These are phyloP conservation scores for Trichoderma guizhouense DNA, from an alignment of 2,329 filamentous ascomycete genomes.

Conservation along the genomic window DNA sequence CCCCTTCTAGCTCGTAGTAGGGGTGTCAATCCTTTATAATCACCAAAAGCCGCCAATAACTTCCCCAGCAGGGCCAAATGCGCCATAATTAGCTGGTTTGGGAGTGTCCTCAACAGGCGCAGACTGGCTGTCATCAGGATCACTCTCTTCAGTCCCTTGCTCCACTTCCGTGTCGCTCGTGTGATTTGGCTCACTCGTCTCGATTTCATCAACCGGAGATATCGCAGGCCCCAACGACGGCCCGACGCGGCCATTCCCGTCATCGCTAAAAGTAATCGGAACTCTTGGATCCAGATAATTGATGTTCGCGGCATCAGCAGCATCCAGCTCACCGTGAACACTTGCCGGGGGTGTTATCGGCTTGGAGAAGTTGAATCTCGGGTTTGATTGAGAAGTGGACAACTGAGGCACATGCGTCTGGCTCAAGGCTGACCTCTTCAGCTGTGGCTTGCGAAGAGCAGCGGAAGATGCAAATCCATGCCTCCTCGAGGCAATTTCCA, in stretches of 20 bases:
- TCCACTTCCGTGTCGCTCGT: slow-evolving; percentile 33
- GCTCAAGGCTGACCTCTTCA: slow-evolving; percentile 42
- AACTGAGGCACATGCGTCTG: slow-evolving; percentile 34
- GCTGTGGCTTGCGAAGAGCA: slow-evolving; percentile 37
- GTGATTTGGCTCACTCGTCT: slow-evolving; percentile 33
- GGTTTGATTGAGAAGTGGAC: slow-evolving; percentile 8
- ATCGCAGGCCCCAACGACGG: slow-evolving; percentile 19
- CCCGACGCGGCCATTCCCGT: slow-evolving; percentile 19
- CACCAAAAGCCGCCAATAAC: slow-evolving; percentile 8
- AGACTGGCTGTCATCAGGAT: slow-evolving; percentile 25
- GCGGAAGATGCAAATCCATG: slow-evolving; percentile 25
- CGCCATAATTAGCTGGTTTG: not conserved
- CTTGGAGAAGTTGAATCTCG: slow-evolving; percentile 38
- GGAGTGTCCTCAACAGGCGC: not conserved
- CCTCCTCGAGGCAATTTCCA: slow-evolving; percentile 39
- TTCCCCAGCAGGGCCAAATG: slow-evolving; percentile 10
- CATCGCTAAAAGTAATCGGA: not conserved
- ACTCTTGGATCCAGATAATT: slow-evolving; percentile 4
- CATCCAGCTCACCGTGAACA: not conserved
- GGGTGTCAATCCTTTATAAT: not conserved
- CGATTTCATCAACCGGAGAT: slow-evolving; percentile 30
- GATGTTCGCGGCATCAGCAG: not conserved
- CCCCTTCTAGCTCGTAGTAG: not conserved
- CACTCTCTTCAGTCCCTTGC: slow-evolving; percentile 34
- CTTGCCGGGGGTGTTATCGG: slow-evolving; percentile 28